Percentiles rank a stretch among this genome's conserved stretches.
These are phyloP conservation scores for Botrytis sinoallii DNA, from an alignment of 2,329 filamentous ascomycete genomes.

Conservation along the genomic window DNA sequence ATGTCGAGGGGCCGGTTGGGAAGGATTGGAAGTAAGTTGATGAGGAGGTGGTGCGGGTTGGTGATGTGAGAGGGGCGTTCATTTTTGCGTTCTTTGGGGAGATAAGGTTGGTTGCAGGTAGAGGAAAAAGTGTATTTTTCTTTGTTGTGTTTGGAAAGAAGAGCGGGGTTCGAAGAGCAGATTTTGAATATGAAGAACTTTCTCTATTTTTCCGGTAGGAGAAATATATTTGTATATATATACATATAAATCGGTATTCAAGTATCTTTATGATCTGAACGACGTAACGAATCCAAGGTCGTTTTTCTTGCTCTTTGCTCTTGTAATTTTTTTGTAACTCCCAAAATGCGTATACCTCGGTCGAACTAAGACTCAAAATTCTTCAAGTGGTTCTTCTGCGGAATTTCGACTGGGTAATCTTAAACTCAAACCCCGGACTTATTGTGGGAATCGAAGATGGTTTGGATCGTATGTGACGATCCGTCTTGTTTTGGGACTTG, in stretches of 20 bases:
- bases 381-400: slow-evolving; percentile 4
- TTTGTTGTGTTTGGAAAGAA: not conserved
- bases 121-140: not conserved
- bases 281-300: not conserved
- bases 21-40: slow-evolving; percentile 22
- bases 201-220: not conserved
- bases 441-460: not conserved
- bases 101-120: not conserved
- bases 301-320: not conserved
- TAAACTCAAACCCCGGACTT: slow-evolving; percentile 14
- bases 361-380: not conserved
- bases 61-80: slow-evolving; percentile 16
- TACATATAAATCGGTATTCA: not conserved
- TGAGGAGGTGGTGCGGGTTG: slow-evolving; percentile 36
- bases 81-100: slow-evolving; percentile 3
- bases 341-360: slow-evolving; percentile 4
- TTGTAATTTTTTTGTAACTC: not conserved
- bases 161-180: not conserved
- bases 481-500: not conserved
- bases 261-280: not conserved
- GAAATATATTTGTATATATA: not conserved
- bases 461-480: not conserved
- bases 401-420: not conserved
- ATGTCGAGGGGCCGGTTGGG: slow-evolving; percentile 22
- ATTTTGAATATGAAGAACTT: not conserved